Conservation (phyloP, 23 red algal species). For the Agarophyton chilense region DNA sequence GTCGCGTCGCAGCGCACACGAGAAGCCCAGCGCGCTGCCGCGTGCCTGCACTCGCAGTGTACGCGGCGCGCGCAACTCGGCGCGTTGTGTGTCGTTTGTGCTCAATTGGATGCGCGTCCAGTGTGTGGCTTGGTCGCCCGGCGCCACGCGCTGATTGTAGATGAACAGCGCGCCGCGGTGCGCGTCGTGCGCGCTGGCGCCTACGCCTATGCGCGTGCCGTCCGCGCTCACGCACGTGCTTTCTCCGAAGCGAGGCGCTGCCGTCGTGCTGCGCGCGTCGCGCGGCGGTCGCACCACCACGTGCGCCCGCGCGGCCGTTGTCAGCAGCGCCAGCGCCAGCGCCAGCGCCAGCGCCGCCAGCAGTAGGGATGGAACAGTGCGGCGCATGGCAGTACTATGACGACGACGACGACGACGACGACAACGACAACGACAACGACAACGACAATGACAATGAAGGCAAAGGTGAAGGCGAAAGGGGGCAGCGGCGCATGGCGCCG, state of each 20-base stretch:
- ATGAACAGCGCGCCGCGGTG: conserved; percentile 53
- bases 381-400: no score
- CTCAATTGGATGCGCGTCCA: conserved; percentile 27
- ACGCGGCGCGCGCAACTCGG: conserved; percentile 6
- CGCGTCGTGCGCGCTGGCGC: conserved; percentile 40
- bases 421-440: no score
- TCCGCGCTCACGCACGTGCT: conserved; percentile 32
- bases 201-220: conserved; percentile 27
- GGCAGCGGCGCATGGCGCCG: no score
- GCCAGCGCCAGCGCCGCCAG: no score
- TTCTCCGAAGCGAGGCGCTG: conserved; percentile 46
- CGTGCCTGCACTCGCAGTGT: conserved; percentile 8
- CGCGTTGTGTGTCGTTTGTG: conserved; percentile 20
- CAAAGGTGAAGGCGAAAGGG: no score
- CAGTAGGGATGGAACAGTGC: no score
- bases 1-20: conserved; percentile 31
- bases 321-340: no score
- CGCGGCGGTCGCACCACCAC: no score
- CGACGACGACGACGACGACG: no score
- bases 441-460: no score
- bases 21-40: conserved; percentile 65
- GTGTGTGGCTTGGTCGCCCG: conserved; percentile 17
- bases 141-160: conserved; percentile 30
- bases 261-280: no score
- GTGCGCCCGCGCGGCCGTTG: no score